A percentile compares a stretch with the other conserved stretches of the same genome.
Conservation (phyloP, 805 yeast species). For the Candida argentea region DNA sequence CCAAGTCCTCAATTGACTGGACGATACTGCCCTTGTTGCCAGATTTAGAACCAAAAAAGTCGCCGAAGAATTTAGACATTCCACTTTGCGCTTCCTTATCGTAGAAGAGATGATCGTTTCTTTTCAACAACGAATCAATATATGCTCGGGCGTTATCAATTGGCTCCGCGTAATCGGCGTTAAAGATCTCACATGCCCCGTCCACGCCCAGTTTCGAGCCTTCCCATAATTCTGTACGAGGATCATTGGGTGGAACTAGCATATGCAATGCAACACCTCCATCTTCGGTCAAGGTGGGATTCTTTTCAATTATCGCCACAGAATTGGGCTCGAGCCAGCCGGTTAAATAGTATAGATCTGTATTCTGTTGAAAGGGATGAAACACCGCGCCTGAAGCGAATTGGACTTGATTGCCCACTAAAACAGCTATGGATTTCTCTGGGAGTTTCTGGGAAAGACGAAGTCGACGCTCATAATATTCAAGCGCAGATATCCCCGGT, state of each 20-base stretch:
- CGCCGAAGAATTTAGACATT: slow-evolving; percentile 8
- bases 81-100: slow-evolving; percentile 31
- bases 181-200: slow-evolving; percentile 75
- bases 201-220: slow-evolving; percentile 83
- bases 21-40: slow-evolving; percentile 2
- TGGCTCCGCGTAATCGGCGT: slow-evolving; percentile 67
- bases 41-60: slow-evolving; percentile 9
- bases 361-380: slow-evolving; percentile 86
- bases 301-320: slow-evolving; percentile 55
- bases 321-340: slow-evolving; percentile 93
- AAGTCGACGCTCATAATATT: slow-evolving; percentile 65
- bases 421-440: slow-evolving; percentile 55
- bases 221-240: slow-evolving; percentile 83
- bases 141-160: slow-evolving; percentile 34
- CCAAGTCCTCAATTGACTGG: slow-evolving; percentile 12
- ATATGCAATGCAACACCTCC: slow-evolving; percentile 56
- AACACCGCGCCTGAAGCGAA: slow-evolving; percentile 88
- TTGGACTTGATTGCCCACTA: slow-evolving; percentile 63
- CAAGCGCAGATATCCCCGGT: slow-evolving; percentile 77
- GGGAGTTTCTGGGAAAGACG: slow-evolving; percentile 50
- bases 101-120: slow-evolving; percentile 44
- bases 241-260: slow-evolving; percentile 79
- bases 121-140: slow-evolving; percentile 36
- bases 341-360: slow-evolving; percentile 74
- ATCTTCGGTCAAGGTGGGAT: slow-evolving; percentile 32